A percentile compares a stretch with the other conserved stretches of the same genome.
Evolutionary conservation across 23 red algal genomes (phyloP).

Genomic region (Gracilaria domingensis): DNA sequence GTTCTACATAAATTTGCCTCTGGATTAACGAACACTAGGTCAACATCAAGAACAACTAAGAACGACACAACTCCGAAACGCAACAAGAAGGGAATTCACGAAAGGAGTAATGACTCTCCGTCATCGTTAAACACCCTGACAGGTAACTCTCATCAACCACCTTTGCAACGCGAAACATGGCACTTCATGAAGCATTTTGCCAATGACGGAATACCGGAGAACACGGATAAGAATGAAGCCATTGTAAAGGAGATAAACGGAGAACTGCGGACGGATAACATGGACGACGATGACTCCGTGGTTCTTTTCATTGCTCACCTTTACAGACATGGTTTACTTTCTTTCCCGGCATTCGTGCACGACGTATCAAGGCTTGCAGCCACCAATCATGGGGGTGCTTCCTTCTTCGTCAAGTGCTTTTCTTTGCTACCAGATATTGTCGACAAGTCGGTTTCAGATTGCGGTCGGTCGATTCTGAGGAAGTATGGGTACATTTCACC

Average conservation of each 20-base stretch:
- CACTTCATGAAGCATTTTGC: constrained; percentile 46
- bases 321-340: too few species aligned
- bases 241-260: too few species aligned
- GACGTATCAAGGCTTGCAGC: too few species aligned
- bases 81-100: constrained; percentile 44
- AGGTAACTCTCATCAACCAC: not conserved
- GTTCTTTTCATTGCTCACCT: too few species aligned
- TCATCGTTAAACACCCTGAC: not conserved
- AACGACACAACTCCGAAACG: not conserved
- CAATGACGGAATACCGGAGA: constrained; percentile 4
- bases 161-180: constrained; percentile 66
- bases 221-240: too few species aligned
- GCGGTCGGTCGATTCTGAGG: constrained; percentile 42
- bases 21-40: too few species aligned
- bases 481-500: too few species aligned
- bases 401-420: constrained; percentile 45
- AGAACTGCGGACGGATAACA: too few species aligned
- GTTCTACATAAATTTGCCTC: too few species aligned
- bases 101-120: not conserved
- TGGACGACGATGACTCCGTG: too few species aligned
- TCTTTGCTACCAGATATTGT: constrained; percentile 31
- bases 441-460: constrained; percentile 39
- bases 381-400: constrained; percentile 30
- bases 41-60: not conserved
- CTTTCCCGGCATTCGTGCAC: too few species aligned